phyloP scores from a whole-genome alignment of 1,139 yeast species.

The Pichia terricola region DNA sequence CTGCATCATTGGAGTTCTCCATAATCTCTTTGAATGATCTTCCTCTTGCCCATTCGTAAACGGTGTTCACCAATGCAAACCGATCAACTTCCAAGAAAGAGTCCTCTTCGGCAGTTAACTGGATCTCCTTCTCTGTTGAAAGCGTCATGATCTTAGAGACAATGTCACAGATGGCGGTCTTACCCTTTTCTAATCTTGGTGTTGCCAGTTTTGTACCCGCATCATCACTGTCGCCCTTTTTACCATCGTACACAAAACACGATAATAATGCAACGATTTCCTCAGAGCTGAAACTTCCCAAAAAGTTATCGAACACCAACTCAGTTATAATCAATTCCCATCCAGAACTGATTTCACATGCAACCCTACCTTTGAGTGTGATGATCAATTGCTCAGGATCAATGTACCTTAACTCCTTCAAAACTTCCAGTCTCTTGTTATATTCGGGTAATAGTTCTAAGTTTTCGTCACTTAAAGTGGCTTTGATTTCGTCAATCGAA shows the following conservation, averaged over 20 bases:
- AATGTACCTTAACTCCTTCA: constrained; percentile 66
- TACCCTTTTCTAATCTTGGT: constrained; percentile 78
- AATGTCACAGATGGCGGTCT: constrained; percentile 58
- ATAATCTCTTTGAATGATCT: constrained; percentile 84
- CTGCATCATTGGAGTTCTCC: constrained; percentile 38
- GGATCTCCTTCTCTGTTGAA: constrained; percentile 59
- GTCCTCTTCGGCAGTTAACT: constrained; percentile 75
- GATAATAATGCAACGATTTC: constrained; percentile 91
- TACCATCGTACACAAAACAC: constrained; percentile 88
- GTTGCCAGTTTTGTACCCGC: constrained; percentile 49
- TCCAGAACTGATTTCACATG: constrained; percentile 69
- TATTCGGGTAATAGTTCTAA: constrained; percentile 87
- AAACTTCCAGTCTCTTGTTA: constrained; percentile 74
- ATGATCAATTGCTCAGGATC: constrained; percentile 44
- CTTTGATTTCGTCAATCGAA: constrained; percentile 48
- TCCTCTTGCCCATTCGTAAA: constrained; percentile 98
- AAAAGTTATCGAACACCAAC: constrained; percentile 77
- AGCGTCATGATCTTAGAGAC: constrained; percentile 54
- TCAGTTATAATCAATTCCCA: constrained; percentile 89
- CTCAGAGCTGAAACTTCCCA: constrained; percentile 90
- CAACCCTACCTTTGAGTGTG: constrained; percentile 74
- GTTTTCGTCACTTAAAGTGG: constrained; percentile 73
- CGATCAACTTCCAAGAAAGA: constrained; percentile 75
- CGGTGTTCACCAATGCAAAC: constrained; percentile 86
- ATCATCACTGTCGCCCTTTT: constrained; percentile 31